These are phyloP conservation scores for Thuja plicata DNA, from an alignment of 83 land plant genomes.

Conservation along the genomic window DNA sequence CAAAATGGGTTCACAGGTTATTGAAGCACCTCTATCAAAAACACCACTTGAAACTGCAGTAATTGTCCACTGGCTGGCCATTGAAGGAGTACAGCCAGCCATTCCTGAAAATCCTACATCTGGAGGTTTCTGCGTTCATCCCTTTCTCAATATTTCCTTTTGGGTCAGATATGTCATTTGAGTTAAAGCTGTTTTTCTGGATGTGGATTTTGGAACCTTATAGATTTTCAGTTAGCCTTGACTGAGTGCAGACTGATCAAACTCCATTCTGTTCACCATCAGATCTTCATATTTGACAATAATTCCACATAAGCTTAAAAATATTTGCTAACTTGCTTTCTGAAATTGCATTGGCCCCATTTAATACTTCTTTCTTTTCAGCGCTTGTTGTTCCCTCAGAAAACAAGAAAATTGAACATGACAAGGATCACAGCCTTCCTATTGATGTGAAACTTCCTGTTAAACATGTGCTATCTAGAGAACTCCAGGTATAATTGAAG, in stretches of 20 bases:
- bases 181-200: not conserved
- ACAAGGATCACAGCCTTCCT: constrained; percentile 62
- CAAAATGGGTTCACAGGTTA: constrained; percentile 41
- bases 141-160: not conserved
- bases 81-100: constrained; percentile 97
- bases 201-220: not conserved
- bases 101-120: constrained; percentile 89
- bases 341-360: not conserved
- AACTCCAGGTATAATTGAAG: constrained; percentile 71
- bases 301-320: not conserved
- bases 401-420: constrained; percentile 47
- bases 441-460: constrained; percentile 79
- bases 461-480: constrained; percentile 89
- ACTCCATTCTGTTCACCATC: not conserved
- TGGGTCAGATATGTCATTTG: not conserved
- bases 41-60: constrained; percentile 87
- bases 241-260: not conserved
- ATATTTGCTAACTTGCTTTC: not conserved
- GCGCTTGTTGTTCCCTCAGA: constrained; percentile 64
- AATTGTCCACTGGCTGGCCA: constrained; percentile 87
- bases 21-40: constrained; percentile 85
- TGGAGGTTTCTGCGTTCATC: constrained; percentile 49
- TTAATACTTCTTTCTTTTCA: constrained; percentile 11
- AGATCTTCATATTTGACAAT: not conserved
- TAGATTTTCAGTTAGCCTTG: not conserved